A percentile compares a stretch with the other conserved stretches of the same genome.
Conservation (phyloP, 2,329 filamentous ascomycete genomes). For the Paecilomyces dactylethromorphus region DNA sequence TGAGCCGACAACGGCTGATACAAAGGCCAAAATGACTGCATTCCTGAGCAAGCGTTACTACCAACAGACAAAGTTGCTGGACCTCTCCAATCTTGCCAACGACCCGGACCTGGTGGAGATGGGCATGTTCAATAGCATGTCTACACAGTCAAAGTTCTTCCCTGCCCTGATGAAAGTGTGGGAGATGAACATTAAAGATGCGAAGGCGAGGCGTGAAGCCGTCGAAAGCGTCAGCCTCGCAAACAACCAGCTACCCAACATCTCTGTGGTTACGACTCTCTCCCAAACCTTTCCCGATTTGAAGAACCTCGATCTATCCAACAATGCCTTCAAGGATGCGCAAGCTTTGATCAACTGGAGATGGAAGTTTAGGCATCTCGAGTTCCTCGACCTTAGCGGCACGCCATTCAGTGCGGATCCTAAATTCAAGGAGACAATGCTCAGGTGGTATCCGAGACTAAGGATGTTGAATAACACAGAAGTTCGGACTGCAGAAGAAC, state of each 20-base stretch:
- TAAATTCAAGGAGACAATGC: conserved; percentile 60
- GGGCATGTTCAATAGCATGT: conserved; percentile 67
- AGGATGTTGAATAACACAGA: conserved; percentile 68
- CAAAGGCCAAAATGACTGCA: conserved; percentile 61
- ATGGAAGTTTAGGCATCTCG: conserved; percentile 67
- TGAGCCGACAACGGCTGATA: conserved; percentile 46
- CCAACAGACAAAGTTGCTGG: conserved; percentile 63
- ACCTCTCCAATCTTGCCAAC: conserved; percentile 69
- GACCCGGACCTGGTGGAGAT: conserved; percentile 67
- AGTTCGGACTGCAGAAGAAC: conserved; percentile 66
- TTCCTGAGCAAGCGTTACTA: conserved; percentile 74
- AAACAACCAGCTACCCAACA: conserved; percentile 69
- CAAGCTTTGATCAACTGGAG: conserved; percentile 69
- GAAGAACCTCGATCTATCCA: conserved; percentile 80
- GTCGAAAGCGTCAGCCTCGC: conserved; percentile 77
- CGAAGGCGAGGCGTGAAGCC: conserved; percentile 66
- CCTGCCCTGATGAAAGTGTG: conserved; percentile 84
- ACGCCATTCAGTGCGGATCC: conserved; percentile 65
- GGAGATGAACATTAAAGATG: conserved; percentile 66
- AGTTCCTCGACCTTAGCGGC: conserved; percentile 71
- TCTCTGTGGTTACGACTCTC: conserved; percentile 66
- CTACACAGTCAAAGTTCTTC: conserved; percentile 79
- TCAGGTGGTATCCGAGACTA: conserved; percentile 77
- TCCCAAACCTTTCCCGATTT: conserved; percentile 76
- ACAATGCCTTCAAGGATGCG: conserved; percentile 68